phyloP scores from a whole-genome alignment of 2,329 filamentous ascomycete genomes.

The Talaromyces sp. region DNA sequence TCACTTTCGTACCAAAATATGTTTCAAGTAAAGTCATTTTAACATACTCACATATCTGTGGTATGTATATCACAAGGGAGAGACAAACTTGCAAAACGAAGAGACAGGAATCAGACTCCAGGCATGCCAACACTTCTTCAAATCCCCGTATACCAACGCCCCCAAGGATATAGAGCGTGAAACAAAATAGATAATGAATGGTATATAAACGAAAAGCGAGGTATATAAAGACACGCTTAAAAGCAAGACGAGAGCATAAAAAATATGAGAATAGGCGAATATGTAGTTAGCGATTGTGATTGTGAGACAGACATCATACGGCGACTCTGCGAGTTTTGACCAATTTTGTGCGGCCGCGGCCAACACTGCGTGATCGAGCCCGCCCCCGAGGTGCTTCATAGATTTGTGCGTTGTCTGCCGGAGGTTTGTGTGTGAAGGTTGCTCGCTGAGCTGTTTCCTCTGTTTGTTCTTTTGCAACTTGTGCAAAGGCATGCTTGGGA shows the following conservation, averaged over 20 bases:
- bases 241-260: neutral
- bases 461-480: neutral
- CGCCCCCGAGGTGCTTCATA: constrained; percentile 9
- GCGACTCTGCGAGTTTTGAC: constrained; percentile 6
- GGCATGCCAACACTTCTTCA: neutral
- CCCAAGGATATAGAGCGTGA: neutral
- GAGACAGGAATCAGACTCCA: neutral
- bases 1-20: too few species aligned
- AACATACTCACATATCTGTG: neutral
- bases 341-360: constrained; percentile 1
- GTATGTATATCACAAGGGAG: neutral
- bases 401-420: neutral
- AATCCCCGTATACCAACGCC: neutral
- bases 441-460: neutral
- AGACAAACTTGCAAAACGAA: neutral
- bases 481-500: neutral
- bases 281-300: too few species aligned
- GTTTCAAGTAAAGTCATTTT: neutral
- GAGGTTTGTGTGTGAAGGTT: neutral
- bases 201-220: neutral
- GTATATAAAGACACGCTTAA: neutral
- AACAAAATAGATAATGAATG: neutral
- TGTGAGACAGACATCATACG: neutral
- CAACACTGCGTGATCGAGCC: constrained; percentile 11
- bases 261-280: too few species aligned